Percentiles rank a stretch among this genome's conserved stretches.
Conservation (phyloP, 257 asterid genomes). For the Anisodus tanguticus region DNA sequence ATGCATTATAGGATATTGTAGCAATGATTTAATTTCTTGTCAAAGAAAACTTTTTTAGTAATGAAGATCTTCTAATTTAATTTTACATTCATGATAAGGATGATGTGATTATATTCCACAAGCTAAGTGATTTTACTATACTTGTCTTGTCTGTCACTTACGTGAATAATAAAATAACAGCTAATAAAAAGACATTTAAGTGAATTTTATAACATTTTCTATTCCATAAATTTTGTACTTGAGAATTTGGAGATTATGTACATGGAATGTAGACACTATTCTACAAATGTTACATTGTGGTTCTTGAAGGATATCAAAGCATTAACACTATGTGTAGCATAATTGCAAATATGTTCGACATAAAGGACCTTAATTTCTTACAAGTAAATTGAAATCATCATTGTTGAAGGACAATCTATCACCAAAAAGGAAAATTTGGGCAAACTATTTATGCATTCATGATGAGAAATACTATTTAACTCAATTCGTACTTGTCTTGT, state of each 20-base stretch:
- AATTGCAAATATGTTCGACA: neutral
- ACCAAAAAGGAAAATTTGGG: neutral
- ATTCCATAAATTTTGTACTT: neutral
- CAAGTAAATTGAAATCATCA: neutral
- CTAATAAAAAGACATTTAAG: neutral
- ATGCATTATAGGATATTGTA: neutral
- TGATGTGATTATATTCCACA: neutral
- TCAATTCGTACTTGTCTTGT: neutral
- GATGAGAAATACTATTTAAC: neutral
- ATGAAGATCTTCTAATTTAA: neutral
- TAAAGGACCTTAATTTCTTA: neutral
- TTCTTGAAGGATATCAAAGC: constrained; percentile 1
- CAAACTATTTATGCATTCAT: neutral
- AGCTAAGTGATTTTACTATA: neutral
- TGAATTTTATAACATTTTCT: neutral
- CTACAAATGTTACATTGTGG: constrained; percentile 26
- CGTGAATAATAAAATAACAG: neutral
- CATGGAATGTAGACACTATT: neutral
- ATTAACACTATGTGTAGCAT: neutral
- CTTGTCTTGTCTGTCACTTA: neutral
- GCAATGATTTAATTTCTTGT: neutral
- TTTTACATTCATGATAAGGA: neutral
- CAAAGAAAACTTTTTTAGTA: neutral
- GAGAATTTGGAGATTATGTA: neutral
- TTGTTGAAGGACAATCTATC: neutral